A percentile compares a stretch with the other conserved stretches of the same genome.
These are phyloP conservation scores for Mucor irregularis DNA, from an alignment of 371 early-diverging fungal species.

Conservation along the genomic window DNA sequence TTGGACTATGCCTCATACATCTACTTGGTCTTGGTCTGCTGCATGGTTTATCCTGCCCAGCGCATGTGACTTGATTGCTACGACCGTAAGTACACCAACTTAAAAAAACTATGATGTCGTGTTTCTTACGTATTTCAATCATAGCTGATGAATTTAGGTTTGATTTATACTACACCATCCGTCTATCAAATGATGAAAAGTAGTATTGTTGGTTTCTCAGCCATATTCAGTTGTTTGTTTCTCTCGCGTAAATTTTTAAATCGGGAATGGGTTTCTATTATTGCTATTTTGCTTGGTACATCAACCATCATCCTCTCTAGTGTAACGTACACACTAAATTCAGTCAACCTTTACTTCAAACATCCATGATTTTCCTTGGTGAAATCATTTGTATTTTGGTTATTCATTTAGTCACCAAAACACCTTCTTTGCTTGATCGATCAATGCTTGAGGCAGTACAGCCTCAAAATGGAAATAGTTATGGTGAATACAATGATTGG, in stretches of 20 bases:
- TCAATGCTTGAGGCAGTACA: conserved; percentile 39
- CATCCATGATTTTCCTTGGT: conserved; percentile 49
- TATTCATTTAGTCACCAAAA: conserved; percentile 40
- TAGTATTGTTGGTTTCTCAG: conserved; percentile 50
- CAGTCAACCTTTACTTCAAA: conserved; percentile 44
- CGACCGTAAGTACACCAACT: conserved; percentile 30
- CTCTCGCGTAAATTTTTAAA: conserved; percentile 40
- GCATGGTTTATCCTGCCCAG: conserved; percentile 45
- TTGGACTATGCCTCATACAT: conserved; percentile 28
- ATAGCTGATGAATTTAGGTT: conserved; percentile 44
- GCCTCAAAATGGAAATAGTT: conserved; percentile 22
- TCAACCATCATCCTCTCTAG: conserved; percentile 19
- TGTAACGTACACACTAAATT: no score
- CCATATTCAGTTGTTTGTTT: conserved; percentile 42
- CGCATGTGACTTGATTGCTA: conserved; percentile 46
- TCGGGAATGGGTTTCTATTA: conserved; percentile 37
- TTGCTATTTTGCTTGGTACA: conserved; percentile 34
- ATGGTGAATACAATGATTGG: conserved; percentile 25
- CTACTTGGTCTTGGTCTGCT: conserved; percentile 32
- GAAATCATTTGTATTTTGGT: conserved; percentile 45
- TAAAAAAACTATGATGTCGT: not conserved
- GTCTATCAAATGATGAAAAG: conserved; percentile 49
- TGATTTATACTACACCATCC: conserved; percentile 48
- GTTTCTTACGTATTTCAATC: not conserved
- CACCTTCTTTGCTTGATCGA: conserved; percentile 32